Evolutionary conservation across 225 moss, liverwort and hornwort genomes (phyloP).

Genomic region (Rhytidiadelphus loreus): DNA sequence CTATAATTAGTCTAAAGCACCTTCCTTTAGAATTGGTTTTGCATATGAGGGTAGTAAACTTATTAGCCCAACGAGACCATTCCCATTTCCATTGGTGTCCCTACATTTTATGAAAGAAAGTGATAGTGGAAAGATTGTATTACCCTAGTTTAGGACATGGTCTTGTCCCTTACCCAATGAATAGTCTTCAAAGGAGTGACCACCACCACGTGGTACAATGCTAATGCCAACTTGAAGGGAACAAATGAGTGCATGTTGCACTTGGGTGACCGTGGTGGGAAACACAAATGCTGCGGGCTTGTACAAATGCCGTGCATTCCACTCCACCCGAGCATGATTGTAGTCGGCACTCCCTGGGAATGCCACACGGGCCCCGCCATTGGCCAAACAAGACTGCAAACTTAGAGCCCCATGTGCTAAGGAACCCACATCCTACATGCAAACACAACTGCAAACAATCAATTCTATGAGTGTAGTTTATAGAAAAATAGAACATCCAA

Average conservation of each 20-base stretch:
- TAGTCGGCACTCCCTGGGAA: constrained; percentile 40
- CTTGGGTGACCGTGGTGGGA: constrained; percentile 37
- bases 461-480: background rate
- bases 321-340: constrained; percentile 9
- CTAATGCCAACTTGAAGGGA: constrained; percentile 32
- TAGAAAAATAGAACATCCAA: background rate
- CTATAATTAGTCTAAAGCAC: background rate
- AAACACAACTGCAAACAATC: too few species aligned
- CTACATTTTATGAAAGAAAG: background rate
- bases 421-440: background rate
- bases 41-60: background rate
- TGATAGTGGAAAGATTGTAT: background rate
- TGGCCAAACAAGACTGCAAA: constrained; percentile 4
- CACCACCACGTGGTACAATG: constrained; percentile 60
- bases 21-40: background rate
- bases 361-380: constrained; percentile 2
- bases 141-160: background rate
- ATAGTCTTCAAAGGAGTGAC: constrained; percentile 67
- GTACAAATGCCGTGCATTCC: constrained; percentile 27
- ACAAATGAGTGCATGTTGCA: constrained; percentile 43
- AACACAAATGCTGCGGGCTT: constrained; percentile 59
- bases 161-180: constrained; percentile 15
- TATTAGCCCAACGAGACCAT: background rate
- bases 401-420: background rate
- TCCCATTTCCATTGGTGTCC: background rate